A percentile compares a stretch with the other conserved stretches of the same genome.
Conservation (phyloP, 2,329 filamentous ascomycete species). For the Eurotiales sp. region DNA sequence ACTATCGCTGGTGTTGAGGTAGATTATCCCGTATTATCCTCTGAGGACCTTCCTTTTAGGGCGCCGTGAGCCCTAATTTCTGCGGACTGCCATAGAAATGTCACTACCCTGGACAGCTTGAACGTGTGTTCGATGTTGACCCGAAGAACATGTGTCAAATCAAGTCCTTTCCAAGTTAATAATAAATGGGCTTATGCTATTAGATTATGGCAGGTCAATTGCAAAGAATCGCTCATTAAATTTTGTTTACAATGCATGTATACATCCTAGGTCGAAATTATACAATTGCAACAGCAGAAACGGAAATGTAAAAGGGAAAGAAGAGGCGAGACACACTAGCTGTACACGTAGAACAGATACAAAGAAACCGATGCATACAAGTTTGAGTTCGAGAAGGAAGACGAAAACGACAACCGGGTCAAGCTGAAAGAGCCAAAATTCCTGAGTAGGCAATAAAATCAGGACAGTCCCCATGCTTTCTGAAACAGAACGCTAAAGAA, state of each 20-base stretch:
- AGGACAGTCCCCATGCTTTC: background rate
- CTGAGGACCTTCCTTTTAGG: background rate
- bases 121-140: too few relatives aligned
- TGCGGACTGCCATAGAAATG: too few relatives aligned
- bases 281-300: background rate
- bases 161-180: too few relatives aligned
- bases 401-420: background rate
- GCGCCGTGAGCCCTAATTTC: background rate
- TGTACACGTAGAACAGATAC: constrained; percentile 5
- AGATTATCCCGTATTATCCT: too few relatives aligned
- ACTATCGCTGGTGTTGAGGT: too few relatives aligned
- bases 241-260: constrained; percentile 1
- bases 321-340: constrained; percentile 3
- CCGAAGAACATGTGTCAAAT: too few relatives aligned
- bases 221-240: background rate
- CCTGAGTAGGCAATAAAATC: background rate
- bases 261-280: constrained; percentile 8
- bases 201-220: background rate
- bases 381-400: background rate
- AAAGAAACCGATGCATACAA: background rate
- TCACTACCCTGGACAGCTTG: too few relatives aligned
- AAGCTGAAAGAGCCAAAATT: background rate
- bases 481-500: background rate
- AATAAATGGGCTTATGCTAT: too few relatives aligned
- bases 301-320: background rate